phyloP scores from a whole-genome alignment of 1,284 basidiomycete genomes.

The Pyrrhoderma noxium region DNA sequence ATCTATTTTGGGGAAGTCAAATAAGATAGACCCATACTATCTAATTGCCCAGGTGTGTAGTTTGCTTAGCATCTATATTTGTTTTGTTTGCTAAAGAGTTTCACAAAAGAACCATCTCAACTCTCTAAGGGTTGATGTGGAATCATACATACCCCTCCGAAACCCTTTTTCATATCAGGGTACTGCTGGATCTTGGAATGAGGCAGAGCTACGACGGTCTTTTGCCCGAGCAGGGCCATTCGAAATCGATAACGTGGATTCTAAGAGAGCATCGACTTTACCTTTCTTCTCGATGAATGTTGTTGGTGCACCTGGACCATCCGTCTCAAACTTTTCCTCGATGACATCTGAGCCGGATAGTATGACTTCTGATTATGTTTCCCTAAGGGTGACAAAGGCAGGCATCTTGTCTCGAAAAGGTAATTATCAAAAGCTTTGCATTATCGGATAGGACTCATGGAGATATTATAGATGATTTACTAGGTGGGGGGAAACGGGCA shows the following conservation, averaged over 20 bases:
- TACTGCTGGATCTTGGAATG: conserved; percentile 61
- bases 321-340: conserved; percentile 19
- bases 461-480: conserved; percentile 51
- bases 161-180: conserved; percentile 78
- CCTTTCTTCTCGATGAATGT: conserved; percentile 44
- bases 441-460: not conserved
- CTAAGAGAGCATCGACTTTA: conserved; percentile 32
- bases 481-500: conserved; percentile 72
- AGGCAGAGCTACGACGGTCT: conserved; percentile 56
- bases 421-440: conserved; percentile 18
- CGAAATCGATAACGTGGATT: conserved; percentile 42
- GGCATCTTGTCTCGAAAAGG: conserved; percentile 78
- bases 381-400: conserved; percentile 75
- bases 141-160: conserved; percentile 51
- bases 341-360: conserved; percentile 24
- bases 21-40: conserved; percentile 87
- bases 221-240: conserved; percentile 67
- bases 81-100: conserved; percentile 21
- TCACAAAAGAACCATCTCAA: conserved; percentile 53
- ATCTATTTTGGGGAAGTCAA: conserved; percentile 44
- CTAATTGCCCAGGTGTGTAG: conserved; percentile 67
- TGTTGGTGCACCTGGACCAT: conserved; percentile 28
- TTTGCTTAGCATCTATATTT: conserved; percentile 4
- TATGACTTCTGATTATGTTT: conserved; percentile 24
- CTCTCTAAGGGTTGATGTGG: conserved; percentile 73